Evolutionary conservation across 768 basidiomycete genomes (phyloP), one percentile per base, ranked within the genome.

Genomic region (Hypholoma sublateritium): DNA sequence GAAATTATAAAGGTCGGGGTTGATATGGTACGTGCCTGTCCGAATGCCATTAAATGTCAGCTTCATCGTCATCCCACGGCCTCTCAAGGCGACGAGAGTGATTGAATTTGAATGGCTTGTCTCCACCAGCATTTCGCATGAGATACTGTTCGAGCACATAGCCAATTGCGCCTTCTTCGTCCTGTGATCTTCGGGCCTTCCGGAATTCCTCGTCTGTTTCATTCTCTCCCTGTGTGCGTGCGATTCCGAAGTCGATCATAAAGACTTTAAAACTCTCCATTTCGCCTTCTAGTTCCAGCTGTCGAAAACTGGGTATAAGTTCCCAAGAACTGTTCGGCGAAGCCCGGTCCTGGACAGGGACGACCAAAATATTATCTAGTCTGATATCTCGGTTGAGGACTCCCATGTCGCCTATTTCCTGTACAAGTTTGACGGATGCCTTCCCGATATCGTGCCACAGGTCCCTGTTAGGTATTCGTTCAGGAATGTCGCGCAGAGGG

Each of bases 131-230:
- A 32, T 48, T 42, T 24, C 52, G 58, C 50, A 47, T 49, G 34
- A 58, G 50, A 17, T 56, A 53, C 14, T 43, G 45, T 34, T 60
- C 56, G 4, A 63, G 56, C 9, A 60, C 57, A 44, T 55, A 60
- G 9, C 62, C 62, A 24, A 63, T 53, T 7, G 59, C 59, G n/a
- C 62, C 59, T 35, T 63, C 62, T 39, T 63, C 62, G 36, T 63
- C 62, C 48, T 50, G 45, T n/a, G 22, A 28, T 22, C 45, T 45
- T 28, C 62, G 34, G 12, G 53, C 57, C 41, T 48, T 58, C 21
- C 57, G 43, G 28, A 60, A 63, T n/a, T 55, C 62, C 9, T 60
- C 62, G 12, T 60, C 50, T 11, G 47, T 53, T 32, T 63, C 59
- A 12, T 60, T 51, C 12, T 59, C 57, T 24, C 57, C 51, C 50